A percentile compares a stretch with the other conserved stretches of the same genome.
These are phyloP conservation scores for Kockiozyma suomiensis DNA, from an alignment of 805 yeast genomes.

Conservation along the genomic window DNA sequence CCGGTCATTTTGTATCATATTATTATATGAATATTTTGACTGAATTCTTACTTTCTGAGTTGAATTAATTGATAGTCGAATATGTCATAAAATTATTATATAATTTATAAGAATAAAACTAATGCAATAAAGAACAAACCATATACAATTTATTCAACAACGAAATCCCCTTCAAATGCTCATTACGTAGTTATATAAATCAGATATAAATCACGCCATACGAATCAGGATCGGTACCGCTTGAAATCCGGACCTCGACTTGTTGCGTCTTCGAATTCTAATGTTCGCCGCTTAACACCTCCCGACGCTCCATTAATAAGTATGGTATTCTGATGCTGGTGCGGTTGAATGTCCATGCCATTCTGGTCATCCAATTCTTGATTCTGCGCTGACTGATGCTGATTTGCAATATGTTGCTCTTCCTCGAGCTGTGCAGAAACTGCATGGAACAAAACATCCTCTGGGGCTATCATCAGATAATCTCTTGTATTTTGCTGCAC, in stretches of 20 bases:
- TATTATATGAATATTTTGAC: conserved; percentile 38
- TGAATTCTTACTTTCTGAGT: conserved; percentile 35
- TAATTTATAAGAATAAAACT: not conserved
- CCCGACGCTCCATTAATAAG: not conserved
- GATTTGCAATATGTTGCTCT: conserved; percentile 24
- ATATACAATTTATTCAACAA: not conserved
- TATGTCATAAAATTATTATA: not conserved
- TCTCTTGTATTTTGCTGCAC: conserved; percentile 23
- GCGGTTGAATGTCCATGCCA: not conserved
- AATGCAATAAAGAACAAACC: not conserved
- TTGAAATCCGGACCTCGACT: not conserved
- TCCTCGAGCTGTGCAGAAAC: conserved; percentile 30
- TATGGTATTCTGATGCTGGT: not conserved
- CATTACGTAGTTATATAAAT: not conserved
- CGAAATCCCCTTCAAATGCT: conserved; percentile 3
- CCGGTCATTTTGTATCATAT: conserved; percentile 41
- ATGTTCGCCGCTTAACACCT: conserved; percentile 2
- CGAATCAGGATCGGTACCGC: conserved; percentile 1
- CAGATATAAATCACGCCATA: not conserved
- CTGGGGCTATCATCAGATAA: conserved; percentile 27
- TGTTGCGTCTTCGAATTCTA: conserved; percentile 2
- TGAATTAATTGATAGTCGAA: conserved; percentile 5
- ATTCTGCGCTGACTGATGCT: conserved; percentile 4
- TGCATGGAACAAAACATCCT: conserved; percentile 31
- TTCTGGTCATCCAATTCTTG: not conserved